A percentile compares a stretch with the other conserved stretches of the same genome.
Evolutionary conservation across 2,329 filamentous ascomycete species (phyloP).

Genomic region (Colletotrichum tamarilloi): DNA sequence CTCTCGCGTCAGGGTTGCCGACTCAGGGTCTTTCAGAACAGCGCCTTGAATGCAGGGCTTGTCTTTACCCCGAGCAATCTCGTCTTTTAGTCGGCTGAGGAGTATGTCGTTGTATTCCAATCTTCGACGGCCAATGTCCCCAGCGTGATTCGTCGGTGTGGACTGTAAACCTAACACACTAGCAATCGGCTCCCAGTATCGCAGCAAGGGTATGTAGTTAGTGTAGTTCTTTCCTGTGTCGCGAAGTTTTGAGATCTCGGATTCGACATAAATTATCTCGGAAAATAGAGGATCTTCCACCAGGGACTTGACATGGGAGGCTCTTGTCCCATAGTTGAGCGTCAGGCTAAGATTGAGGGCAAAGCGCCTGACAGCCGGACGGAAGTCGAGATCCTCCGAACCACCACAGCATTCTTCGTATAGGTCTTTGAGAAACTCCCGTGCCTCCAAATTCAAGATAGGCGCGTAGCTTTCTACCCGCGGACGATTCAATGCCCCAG

Average conservation of each 20-base stretch:
- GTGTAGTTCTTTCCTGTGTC: slow-evolving; percentile 13
- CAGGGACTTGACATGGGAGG: slow-evolving; percentile 13
- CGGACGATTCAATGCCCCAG: slow-evolving; percentile 73
- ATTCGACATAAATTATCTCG: slow-evolving; percentile 39
- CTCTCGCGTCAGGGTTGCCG: slow-evolving; percentile 11
- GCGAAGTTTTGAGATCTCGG: slow-evolving; percentile 34
- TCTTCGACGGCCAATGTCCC: slow-evolving; percentile 1
- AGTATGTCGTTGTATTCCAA: slow-evolving; percentile 13
- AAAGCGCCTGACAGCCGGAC: slow-evolving; percentile 71
- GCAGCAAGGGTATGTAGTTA: slow-evolving; percentile 13
- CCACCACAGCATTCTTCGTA: slow-evolving; percentile 65
- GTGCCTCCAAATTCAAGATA: slow-evolving; percentile 61
- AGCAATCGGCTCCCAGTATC: slow-evolving; percentile 18
- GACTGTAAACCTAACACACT: neutral
- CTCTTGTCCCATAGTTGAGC: slow-evolving; percentile 71
- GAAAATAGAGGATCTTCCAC: slow-evolving; percentile 27
- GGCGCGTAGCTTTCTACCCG: slow-evolving; percentile 75
- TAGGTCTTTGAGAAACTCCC: slow-evolving; percentile 68
- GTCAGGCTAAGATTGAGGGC: slow-evolving; percentile 73
- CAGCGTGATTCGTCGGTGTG: slow-evolving; percentile 1
- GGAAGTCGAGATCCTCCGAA: slow-evolving; percentile 67
- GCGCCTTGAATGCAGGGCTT: slow-evolving; percentile 21
- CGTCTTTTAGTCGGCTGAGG: neutral
- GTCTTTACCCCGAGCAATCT: neutral
- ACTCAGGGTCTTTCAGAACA: slow-evolving; percentile 14